These are phyloP conservation scores for Trifolium subterraneum DNA, from an alignment of 306 rosid genomes.

Conservation along the genomic window DNA sequence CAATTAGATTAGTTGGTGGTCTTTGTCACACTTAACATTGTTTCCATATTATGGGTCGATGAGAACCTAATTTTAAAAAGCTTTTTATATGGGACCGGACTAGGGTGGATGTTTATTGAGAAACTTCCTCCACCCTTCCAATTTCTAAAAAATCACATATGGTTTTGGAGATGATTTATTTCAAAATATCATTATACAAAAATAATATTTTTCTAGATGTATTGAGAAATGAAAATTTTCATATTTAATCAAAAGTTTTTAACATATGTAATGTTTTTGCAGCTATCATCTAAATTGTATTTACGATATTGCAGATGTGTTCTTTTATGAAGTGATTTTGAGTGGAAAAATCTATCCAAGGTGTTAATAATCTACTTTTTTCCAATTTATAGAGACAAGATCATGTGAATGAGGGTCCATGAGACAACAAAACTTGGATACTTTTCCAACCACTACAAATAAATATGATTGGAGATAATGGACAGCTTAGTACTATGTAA, in stretches of 20 bases:
- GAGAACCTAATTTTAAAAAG: background rate
- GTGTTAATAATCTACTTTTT: background rate
- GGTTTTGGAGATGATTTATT: background rate
- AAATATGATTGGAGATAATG: conserved; percentile 14
- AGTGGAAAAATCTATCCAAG: background rate
- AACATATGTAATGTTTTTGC: no score
- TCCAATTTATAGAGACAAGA: background rate
- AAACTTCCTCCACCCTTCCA: no score
- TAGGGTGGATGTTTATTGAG: background rate
- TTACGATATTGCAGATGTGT: no score
- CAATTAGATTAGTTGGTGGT: conserved; percentile 1
- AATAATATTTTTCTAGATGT: no score
- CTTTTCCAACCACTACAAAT: conserved; percentile 12
- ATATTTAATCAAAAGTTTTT: no score
- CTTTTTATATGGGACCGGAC: background rate
- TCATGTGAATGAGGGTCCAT: conserved; percentile 35
- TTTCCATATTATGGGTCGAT: conserved; percentile 4
- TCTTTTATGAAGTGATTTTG: background rate
- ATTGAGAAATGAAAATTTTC: no score
- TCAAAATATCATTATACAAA: no score
- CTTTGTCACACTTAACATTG: conserved; percentile 19
- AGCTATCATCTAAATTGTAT: no score
- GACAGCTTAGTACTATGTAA: background rate
- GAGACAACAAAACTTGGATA: background rate
- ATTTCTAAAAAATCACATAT: background rate